Evolutionary conservation across 75 land plant genomes (phyloP).

Genomic region (Adiantum capillusveneris): DNA sequence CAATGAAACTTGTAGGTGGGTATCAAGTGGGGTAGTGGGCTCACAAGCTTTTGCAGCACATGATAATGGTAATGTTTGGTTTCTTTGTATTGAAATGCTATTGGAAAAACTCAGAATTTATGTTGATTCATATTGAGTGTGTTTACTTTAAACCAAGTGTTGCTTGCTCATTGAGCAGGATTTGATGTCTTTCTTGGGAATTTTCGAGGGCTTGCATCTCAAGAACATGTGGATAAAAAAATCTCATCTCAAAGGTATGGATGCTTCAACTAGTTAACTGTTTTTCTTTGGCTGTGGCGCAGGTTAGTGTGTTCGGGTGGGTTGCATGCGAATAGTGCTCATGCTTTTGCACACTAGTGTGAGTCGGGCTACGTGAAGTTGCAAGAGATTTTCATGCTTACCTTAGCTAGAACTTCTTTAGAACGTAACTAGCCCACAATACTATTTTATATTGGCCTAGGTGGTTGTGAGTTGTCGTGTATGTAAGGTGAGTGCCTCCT

Average conservation of each 20-base stretch:
- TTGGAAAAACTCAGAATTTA: conserved; percentile 2
- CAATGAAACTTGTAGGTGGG: conserved; percentile 91
- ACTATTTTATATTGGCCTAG: no score
- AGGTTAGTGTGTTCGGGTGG: no score
- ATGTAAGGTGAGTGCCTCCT: no score
- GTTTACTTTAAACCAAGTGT: background rate
- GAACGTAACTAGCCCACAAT: no score
- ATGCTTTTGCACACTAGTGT: no score
- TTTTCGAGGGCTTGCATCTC: conserved; percentile 86
- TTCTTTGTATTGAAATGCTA: background rate
- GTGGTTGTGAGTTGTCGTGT: no score
- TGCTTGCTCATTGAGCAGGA: conserved; percentile 37
- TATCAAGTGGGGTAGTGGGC: conserved; percentile 98
- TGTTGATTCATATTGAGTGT: background rate
- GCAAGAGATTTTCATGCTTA: no score
- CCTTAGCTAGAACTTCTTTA: no score
- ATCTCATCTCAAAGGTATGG: conserved; percentile 82
- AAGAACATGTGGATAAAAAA: conserved; percentile 85
- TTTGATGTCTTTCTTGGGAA: conserved; percentile 98
- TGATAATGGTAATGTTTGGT: conserved; percentile 71
- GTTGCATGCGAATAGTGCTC: no score
- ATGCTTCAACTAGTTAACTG: no score
- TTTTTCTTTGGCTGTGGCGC: no score
- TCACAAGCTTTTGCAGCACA: conserved; percentile 99
- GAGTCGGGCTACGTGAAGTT: no score